Evolutionary conservation across 2,329 filamentous ascomycete species (phyloP), one percentile per base, ranked within the genome.

Genomic region (Colletotrichum kahawae): DNA sequence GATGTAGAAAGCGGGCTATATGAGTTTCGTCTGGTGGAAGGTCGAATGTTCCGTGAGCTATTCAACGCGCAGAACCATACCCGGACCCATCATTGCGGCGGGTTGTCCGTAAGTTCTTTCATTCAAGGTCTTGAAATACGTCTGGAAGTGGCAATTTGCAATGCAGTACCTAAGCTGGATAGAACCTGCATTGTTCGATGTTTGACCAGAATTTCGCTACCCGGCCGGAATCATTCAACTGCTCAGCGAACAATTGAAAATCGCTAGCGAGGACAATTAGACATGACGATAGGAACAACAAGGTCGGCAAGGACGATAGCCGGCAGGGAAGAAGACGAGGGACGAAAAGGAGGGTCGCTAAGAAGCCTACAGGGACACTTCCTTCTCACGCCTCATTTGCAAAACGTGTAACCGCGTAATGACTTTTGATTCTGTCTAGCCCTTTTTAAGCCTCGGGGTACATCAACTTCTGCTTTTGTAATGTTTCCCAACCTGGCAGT

Each of bases 361-460:
- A n/a, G 21, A 24, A 24, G 3, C 0, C n/a, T 1, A 24, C 0
- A 51, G 7, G 43, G 1, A 51, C 43, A 51, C n/a, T 1, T 51
- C n/a, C 0, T 51, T 21, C 0, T 48, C 4, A 48, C 9, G 38
- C 38, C 38, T n/a, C 38, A 48, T 12, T 3, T 48, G 38, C n/a
- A 1, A 10, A 31, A 3, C 9, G 14, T 34, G 27, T 12, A 10
- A 60, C 3, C 56, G 56, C 1, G 56, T 1, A n/a, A 36, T 62
- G 31, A 21, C n/a, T 14, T 36, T 21, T 62, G 57, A 34, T 62
- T 59, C n/a, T 62, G 8, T 36, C 18, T 62, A 62, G 31, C 57
- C 29, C 57, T 10, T 51, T 29, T 24, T 62, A 8, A 24, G 43
- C 1, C 5, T 33, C 8, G 9, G 7, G 60, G 16, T 34, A 27